Evolutionary conservation across 2,329 filamentous ascomycete genomes (phyloP), one percentile per base, ranked within the genome.

Genomic region (Cladophialophora immunda): DNA sequence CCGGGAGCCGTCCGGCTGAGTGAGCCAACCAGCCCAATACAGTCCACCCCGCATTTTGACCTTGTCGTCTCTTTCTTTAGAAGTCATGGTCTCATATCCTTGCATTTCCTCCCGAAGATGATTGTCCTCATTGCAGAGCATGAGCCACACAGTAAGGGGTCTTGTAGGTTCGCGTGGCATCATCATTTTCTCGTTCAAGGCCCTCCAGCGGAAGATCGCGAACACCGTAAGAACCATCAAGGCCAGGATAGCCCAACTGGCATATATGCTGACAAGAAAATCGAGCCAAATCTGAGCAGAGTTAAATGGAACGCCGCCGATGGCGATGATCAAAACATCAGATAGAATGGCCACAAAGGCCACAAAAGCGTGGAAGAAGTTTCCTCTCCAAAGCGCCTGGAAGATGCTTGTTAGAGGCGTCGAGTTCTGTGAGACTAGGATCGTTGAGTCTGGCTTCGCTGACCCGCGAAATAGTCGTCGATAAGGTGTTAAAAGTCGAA

Each of bases 261-360:
- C 34, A 27, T 65, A 69, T 19, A 65, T 47, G 27, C 67, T 64
- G 11, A 64, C 57, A 25, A 65, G 41, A 27, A 54, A 64, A 34
- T 57, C 62, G 27, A 60, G 45, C 45, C 25, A 45, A 34, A 68
- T 65, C 45, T 69, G 67, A 19, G 62, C 69, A 8, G 56, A 19
- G 29, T 41, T 65, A 52, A 55, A 69, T 5, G 67, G 69, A 15
- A 71, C 62, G 17, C 69, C 67, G n/a, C 60, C 55, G 19, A 69
- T 55, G 22, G 62, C 55, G 25, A 71, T 64, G 47, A 71, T 71
- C 52, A 70, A 57, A 4, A 71, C 19, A 36, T 71, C 69, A 3
- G 69, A 69, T 13, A 68, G 32, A 17, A 62, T 53, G 6, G 67
- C 67, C 4, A 66, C 65, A 29, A 69, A 22, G 11, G 69, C 62